phyloP scores from a whole-genome alignment of 305 asterid genomes.

The Rubia balearica region DNA sequence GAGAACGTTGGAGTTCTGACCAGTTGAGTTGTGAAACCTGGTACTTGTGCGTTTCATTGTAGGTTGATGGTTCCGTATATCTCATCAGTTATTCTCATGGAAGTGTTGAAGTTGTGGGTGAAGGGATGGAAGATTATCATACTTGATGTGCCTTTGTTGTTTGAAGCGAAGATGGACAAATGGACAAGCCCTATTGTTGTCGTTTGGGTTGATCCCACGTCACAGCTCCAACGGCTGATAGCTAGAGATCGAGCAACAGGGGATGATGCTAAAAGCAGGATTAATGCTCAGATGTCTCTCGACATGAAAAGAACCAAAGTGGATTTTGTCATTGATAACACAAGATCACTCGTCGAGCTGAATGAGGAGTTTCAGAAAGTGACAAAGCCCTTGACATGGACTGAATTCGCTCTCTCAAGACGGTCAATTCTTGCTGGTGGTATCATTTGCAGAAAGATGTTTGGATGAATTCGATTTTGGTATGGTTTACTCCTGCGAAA shows the following conservation, averaged over 20 bases:
- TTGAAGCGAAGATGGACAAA: conserved; percentile 77
- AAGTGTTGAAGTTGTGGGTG: too few species aligned
- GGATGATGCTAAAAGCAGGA: conserved; percentile 72
- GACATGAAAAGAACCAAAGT: conserved; percentile 65
- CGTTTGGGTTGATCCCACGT: conserved; percentile 78
- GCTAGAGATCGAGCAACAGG: conserved; percentile 62
- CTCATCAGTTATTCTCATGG: conserved; percentile 20
- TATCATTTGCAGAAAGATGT: conserved; percentile 19
- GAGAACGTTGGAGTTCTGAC: neutral
- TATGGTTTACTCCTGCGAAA: neutral
- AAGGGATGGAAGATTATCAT: too few species aligned
- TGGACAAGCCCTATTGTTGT: conserved; percentile 85
- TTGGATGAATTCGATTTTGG: neutral
- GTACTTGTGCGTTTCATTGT: conserved; percentile 1
- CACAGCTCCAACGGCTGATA: conserved; percentile 73
- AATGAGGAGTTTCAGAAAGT: conserved; percentile 51
- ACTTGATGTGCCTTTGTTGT: conserved; percentile 31
- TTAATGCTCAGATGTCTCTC: conserved; percentile 73
- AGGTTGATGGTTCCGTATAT: conserved; percentile 83
- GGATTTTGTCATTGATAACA: conserved; percentile 65
- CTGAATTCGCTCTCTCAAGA: conserved; percentile 65
- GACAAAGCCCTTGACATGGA: conserved; percentile 71
- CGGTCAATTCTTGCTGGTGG: conserved; percentile 32
- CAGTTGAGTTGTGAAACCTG: neutral
- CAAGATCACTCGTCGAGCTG: conserved; percentile 56